Evolutionary conservation across 345 rosid species (phyloP).

Genomic region (Aquilaria sinensis): DNA sequence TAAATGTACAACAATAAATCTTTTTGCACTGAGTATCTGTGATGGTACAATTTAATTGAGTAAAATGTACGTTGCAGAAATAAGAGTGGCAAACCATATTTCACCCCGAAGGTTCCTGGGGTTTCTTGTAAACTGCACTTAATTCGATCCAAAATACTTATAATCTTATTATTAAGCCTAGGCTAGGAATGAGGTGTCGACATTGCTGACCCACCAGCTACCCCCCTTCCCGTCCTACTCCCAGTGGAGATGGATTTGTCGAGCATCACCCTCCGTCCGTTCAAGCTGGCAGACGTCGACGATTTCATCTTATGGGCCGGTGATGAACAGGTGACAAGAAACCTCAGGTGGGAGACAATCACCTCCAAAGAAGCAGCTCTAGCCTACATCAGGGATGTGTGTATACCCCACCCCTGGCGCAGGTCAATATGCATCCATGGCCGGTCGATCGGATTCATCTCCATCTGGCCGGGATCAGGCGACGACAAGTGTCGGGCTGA

Average conservation of each 20-base stretch:
- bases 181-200: too few species aligned
- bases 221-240: too few species aligned
- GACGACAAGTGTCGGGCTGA: conserved; percentile 29
- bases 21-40: too few species aligned
- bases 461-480: conserved; percentile 26
- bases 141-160: too few species aligned
- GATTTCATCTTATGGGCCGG: conserved; percentile 32
- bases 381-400: conserved; percentile 27
- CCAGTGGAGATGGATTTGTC: conserved; percentile 19
- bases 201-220: too few species aligned
- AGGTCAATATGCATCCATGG: conserved; percentile 38
- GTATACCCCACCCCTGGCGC: conserved; percentile 44
- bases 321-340: conserved; percentile 28
- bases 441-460: conserved; percentile 36
- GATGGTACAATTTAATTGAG: too few species aligned
- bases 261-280: conserved; percentile 29
- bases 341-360: conserved; percentile 27
- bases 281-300: conserved; percentile 29
- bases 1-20: too few species aligned
- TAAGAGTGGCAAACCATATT: too few species aligned
- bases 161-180: too few species aligned
- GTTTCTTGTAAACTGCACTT: too few species aligned
- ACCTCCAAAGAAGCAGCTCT: conserved; percentile 34
- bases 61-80: too few species aligned
- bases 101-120: too few species aligned